Percentiles rank a stretch among this genome's conserved stretches.
phyloP scores from a whole-genome alignment of 495 filamentous ascomycete species.

The Achaetomiella virescens region DNA sequence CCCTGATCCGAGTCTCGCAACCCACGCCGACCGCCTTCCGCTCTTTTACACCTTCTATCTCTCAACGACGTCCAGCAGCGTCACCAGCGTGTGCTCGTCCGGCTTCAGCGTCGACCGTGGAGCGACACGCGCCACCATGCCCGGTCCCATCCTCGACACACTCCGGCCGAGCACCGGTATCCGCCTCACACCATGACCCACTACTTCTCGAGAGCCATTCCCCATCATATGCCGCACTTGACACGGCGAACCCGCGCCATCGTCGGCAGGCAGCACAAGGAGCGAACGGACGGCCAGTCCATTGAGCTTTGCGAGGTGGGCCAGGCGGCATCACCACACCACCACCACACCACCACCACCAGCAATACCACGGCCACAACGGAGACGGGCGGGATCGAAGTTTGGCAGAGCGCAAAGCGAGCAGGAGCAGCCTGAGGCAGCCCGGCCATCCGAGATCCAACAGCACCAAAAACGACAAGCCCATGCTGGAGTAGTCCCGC shows the following conservation, averaged over 20 bases:
- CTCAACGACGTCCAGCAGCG: slow-evolving; percentile 25
- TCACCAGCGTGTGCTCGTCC: slow-evolving; percentile 13
- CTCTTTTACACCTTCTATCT: slow-evolving; percentile 24
- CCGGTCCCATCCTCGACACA: slow-evolving; percentile 19
- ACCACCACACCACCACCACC: no score
- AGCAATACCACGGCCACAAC: slow-evolving; percentile 7
- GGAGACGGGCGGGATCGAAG: slow-evolving; percentile 9
- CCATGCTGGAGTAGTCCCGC: slow-evolving; percentile 22
- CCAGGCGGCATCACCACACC: slow-evolving; percentile 21
- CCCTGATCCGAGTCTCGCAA: background rate
- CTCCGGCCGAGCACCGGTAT: slow-evolving; percentile 10
- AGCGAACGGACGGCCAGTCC: slow-evolving; percentile 22
- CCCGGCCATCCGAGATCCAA: slow-evolving; percentile 19
- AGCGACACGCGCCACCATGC: slow-evolving; percentile 20
- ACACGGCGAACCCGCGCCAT: slow-evolving; percentile 18
- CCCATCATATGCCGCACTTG: slow-evolving; percentile 6
- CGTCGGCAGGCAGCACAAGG: slow-evolving; percentile 20
- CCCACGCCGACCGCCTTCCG: slow-evolving; percentile 6
- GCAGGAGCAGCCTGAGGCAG: slow-evolving; percentile 19
- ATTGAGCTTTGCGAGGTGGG: slow-evolving; percentile 24
- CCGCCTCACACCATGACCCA: slow-evolving; percentile 3
- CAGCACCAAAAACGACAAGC: slow-evolving; percentile 22
- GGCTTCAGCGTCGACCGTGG: slow-evolving; percentile 4
- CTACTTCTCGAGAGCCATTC: slow-evolving; percentile 8
- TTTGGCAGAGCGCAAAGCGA: slow-evolving; percentile 19